Conservation (phyloP, 176 grass and related monocot genomes). For the Urochloa ruziziensis region DNA sequence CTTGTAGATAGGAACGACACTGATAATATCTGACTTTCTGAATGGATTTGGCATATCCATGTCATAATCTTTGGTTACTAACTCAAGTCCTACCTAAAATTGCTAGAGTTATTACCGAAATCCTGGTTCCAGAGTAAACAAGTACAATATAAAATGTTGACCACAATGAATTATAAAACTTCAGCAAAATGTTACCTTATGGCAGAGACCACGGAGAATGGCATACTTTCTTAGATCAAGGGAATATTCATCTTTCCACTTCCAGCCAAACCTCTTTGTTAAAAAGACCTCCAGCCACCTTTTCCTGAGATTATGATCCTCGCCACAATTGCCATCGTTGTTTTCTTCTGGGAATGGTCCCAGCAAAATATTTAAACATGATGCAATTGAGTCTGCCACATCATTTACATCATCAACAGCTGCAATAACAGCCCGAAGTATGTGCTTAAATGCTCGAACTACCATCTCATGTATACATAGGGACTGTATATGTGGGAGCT, state of each 20-base stretch:
- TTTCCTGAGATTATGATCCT: conserved; percentile 74
- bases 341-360: conserved; percentile 70
- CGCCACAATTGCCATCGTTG: conserved; percentile 10
- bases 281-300: conserved; percentile 87
- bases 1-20: conserved; percentile 92
- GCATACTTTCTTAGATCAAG: conserved; percentile 90
- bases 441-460: conserved; percentile 97
- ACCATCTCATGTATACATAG: conserved; percentile 98
- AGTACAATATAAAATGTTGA: conserved; percentile 18
- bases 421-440: conserved; percentile 82
- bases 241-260: conserved; percentile 72
- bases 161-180: conserved; percentile 20
- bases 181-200: conserved; percentile 59
- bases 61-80: conserved; percentile 88
- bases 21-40: conserved; percentile 81
- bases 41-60: conserved; percentile 80
- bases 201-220: conserved; percentile 93
- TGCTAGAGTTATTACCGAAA: conserved; percentile 16
- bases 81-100: conserved; percentile 96
- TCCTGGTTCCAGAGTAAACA: conserved; percentile 35
- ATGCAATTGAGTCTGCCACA: conserved; percentile 65
- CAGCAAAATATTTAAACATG: conserved; percentile 89
- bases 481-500: conserved; percentile 95
- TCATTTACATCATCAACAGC: conserved; percentile 70
- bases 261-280: conserved; percentile 78